Base-by-base conservation (phyloP, 2,329 filamentous ascomycete species). In the Coccinonectria pachysandricola region DNA sequence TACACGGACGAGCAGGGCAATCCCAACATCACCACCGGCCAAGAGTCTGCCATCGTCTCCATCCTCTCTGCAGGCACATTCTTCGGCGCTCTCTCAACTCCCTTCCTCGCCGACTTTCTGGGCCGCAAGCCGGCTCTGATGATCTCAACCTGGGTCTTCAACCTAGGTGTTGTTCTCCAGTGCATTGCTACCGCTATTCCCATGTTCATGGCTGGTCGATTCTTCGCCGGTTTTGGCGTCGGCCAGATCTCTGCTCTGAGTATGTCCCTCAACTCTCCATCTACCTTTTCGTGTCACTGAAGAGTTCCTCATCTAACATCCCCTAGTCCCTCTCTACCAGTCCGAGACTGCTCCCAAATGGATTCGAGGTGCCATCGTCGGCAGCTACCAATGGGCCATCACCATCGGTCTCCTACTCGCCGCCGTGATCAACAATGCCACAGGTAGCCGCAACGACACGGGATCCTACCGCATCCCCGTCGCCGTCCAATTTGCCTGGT, bases 31-130 rank as follows among this genome's bases (percentile, higher is more conserved):
- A 62, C 61, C 2, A 59, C 76, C 1, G 57, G 62, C 0, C 62
- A 74, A 36, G 62, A 71, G 23, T 79, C 78, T 0, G 61, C 73
- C 17, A 74, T 81, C 31, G 78, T 82, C 17, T 83, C 79, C 5
- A 84, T 85, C 39, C 65, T 86, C n/a, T 84, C 79, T 0, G 77
- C 75, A 11, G 80, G 80, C 28, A 86, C 80, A 15, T 86, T 86
- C 56, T 77, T 85, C 38, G 81, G 81, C 20, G 71, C 79, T 9
- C 64, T 86, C 12, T 53, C 49, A 7, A 73, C 71, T 0, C 69
- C 72, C 7, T 62, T 74, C 27, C 43, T 83, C 20, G 74, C 71
- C 13, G 79, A 85, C 43, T 56, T 52, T 29, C 64, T 83, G 20
- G 79, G 79, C 35, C 74, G 80, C 42, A 72, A 77, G 12, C 49